phyloP scores from a whole-genome alignment of 1,284 basidiomycete genomes.

The Fistulinella cinereoalba region DNA sequence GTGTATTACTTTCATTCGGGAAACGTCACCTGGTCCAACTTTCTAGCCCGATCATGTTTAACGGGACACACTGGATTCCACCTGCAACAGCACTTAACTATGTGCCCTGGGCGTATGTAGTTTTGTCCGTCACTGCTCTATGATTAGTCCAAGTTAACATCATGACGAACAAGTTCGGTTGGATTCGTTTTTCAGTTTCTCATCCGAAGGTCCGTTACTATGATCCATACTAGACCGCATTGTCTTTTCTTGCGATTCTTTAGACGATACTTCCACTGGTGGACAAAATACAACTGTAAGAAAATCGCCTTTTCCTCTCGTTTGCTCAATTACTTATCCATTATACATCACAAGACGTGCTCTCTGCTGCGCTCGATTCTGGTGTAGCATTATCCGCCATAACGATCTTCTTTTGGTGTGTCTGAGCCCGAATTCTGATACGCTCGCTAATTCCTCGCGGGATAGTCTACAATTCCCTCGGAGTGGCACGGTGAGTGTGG shows the following conservation, averaged over 20 bases:
- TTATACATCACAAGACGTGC: constrained; percentile 42
- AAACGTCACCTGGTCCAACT: too few relatives aligned
- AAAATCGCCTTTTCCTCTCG: background rate
- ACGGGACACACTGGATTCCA: constrained; percentile 35
- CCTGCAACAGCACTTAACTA: constrained; percentile 45
- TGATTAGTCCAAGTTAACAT: too few relatives aligned
- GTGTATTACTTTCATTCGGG: background rate
- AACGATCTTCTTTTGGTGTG: constrained; percentile 51
- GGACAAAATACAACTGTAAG: constrained; percentile 68
- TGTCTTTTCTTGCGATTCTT: constrained; percentile 23
- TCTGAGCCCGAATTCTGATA: too few relatives aligned
- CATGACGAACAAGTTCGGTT: too few relatives aligned
- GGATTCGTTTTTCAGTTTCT: constrained; percentile 63
- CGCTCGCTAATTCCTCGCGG: too few relatives aligned
- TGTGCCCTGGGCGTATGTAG: constrained; percentile 38
- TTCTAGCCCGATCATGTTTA: constrained; percentile 37
- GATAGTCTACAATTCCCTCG: constrained; percentile 36
- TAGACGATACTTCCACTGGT: constrained; percentile 62
- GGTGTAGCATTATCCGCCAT: constrained; percentile 50
- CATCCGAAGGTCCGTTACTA: constrained; percentile 42
- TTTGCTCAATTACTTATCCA: too few relatives aligned
- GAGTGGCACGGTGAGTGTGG: constrained; percentile 25
- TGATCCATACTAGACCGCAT: constrained; percentile 31
- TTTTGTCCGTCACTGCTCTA: too few relatives aligned
- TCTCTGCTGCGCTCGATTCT: constrained; percentile 59